These are phyloP conservation scores for Xylaria longipes DNA, from an alignment of 495 filamentous ascomycete species.

Conservation along the genomic window DNA sequence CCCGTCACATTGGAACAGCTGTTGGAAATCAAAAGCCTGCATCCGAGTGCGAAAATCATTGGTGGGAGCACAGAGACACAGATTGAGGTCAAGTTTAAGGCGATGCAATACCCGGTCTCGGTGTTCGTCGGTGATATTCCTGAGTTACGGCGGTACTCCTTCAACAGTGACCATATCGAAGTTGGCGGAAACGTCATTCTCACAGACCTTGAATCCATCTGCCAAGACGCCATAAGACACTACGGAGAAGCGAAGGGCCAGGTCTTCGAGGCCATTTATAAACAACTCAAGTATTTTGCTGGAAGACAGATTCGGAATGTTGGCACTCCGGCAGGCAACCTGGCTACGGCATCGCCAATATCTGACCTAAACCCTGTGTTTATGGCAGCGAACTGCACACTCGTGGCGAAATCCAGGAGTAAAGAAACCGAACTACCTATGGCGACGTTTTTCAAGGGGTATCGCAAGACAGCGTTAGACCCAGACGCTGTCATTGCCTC, in stretches of 20 bases:
- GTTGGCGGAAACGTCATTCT: constrained; percentile 91
- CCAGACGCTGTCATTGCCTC: constrained; percentile 83
- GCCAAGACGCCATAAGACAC: constrained; percentile 75
- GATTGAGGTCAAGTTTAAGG: constrained; percentile 98
- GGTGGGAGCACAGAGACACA: constrained; percentile 97
- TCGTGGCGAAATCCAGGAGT: constrained; percentile 76
- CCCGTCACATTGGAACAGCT: constrained; percentile 88
- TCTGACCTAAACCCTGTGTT: constrained; percentile 96
- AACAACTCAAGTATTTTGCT: constrained; percentile 90
- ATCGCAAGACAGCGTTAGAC: constrained; percentile 82
- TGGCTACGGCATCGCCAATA: constrained; percentile 94
- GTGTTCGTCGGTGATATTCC: constrained; percentile 94
- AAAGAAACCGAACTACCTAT: constrained; percentile 84
- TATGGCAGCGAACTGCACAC: constrained; percentile 79
- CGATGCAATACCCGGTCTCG: constrained; percentile 83
- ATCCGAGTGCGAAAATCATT: constrained; percentile 90
- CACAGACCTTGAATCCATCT: constrained; percentile 79
- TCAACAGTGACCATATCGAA: constrained; percentile 81
- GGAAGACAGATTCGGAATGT: constrained; percentile 96
- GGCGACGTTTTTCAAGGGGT: constrained; percentile 90
- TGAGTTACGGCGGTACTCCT: constrained; percentile 79
- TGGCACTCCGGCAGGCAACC: constrained; percentile 92
- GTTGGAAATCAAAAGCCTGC: constrained; percentile 84
- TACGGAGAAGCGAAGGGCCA: constrained; percentile 78
- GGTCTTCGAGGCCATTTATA: constrained; percentile 73